Base-by-base conservation (phyloP, 2,329 filamentous ascomycete species). In the Beauveria sp. region DNA sequence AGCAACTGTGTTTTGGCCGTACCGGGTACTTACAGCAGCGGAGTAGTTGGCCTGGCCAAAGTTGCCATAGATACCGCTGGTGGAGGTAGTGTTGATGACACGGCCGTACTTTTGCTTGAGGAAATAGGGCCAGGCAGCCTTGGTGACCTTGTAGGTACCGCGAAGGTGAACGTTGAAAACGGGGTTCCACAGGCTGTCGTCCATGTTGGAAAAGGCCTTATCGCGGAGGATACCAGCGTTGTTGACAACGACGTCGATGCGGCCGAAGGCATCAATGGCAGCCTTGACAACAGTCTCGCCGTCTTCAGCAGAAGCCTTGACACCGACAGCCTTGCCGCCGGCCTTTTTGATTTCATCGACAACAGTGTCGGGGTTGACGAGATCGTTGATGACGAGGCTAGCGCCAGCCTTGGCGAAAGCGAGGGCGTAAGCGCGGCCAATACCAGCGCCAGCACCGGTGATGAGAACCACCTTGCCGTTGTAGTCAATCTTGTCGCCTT, bases 1-100 rank as follows among this genome's bases (percentile, higher is more conserved):
- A 26, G 22, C 10, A n/a, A 22, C 9, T 18, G 22, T 14, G 8
- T 20, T 18, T 24, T 12, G 30, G 9, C 22, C 10, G 8, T 14
- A 22, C 1, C 12, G 5, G 28, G 2, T 44, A 81, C 86, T 79
- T 83, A 90, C 87, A 62, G 90, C 90, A 62, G 93, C 91, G 64
- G 94, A 84, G 76, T 99, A 99, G 83, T 99, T 99, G 70, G 93
- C 91, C 78, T 99, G 94, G 65, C 94, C 94, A 73, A 99, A 99
- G 84, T 97, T 99, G 68, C 94, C 94, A 74, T 99, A 99, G 75
- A 99, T 96, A 76, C 94, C 94, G 69, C 90, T 96, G 54, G 94
- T 97, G 41, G 91, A 96, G 46, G 94, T 94, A 53, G 94, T 99
- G 83, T 99, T 99, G 71, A 99, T 82, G 64, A 99, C 86, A 70